phyloP scores from a whole-genome alignment of 495 filamentous ascomycete genomes.

The Elasticomyces elasticus region DNA sequence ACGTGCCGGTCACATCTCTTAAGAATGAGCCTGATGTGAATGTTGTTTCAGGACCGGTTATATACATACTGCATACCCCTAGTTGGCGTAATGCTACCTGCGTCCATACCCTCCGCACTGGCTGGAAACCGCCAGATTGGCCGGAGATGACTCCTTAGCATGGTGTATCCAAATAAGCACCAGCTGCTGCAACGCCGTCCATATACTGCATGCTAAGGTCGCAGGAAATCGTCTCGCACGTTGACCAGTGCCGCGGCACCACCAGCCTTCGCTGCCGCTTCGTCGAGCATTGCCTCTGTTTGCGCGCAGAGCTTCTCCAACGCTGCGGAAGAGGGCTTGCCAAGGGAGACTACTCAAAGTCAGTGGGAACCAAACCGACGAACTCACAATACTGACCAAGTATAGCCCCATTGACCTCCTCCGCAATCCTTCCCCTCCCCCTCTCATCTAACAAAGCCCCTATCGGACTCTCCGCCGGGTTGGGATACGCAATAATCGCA shows the following conservation, averaged over 20 bases:
- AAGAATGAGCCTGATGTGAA: background rate
- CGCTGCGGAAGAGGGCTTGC: slow-evolving; percentile 79
- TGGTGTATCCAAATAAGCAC: background rate
- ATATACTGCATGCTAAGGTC: background rate
- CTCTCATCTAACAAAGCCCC: slow-evolving; percentile 68
- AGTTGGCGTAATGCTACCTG: background rate
- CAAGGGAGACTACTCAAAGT: slow-evolving; percentile 58
- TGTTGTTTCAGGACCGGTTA: background rate
- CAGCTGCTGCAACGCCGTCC: background rate
- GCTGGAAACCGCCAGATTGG: background rate
- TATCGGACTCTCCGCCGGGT: slow-evolving; percentile 63
- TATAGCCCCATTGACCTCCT: slow-evolving; percentile 92
- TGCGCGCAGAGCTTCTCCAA: slow-evolving; percentile 81
- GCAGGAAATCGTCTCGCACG: slow-evolving; percentile 35
- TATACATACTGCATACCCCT: background rate
- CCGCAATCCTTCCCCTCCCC: slow-evolving; percentile 71
- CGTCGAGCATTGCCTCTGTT: slow-evolving; percentile 72
- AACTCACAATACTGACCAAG: slow-evolving; percentile 51
- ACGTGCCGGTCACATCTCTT: background rate
- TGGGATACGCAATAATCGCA: slow-evolving; percentile 74
- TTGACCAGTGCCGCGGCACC: slow-evolving; percentile 83
- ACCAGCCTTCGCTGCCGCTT: slow-evolving; percentile 63
- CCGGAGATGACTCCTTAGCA: background rate
- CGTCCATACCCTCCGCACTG: background rate
- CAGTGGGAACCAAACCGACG: background rate